Conservation (phyloP, 345 rosid genomes). For the Eutrema japonicum region DNA sequence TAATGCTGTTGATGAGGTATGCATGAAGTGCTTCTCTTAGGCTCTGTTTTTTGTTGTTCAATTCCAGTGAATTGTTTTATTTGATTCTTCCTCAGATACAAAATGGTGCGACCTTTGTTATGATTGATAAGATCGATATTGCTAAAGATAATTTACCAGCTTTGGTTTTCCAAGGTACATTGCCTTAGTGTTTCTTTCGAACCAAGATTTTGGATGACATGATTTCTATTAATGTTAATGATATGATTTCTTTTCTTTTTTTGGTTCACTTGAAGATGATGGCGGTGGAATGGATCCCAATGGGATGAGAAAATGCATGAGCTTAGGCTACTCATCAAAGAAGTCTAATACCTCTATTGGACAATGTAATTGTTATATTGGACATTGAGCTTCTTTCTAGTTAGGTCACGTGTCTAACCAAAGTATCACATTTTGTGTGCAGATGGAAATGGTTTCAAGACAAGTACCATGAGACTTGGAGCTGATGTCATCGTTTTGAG, state of each 20-base stretch:
- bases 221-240: too few species aligned
- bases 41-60: constrained; percentile 22
- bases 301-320: constrained; percentile 85
- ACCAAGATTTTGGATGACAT: too few species aligned
- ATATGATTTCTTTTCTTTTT: too few species aligned
- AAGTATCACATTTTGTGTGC: constrained; percentile 6
- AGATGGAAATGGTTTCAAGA: constrained; percentile 99
- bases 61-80: constrained; percentile 29
- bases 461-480: constrained; percentile 96
- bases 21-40: constrained; percentile 31
- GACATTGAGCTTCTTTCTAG: not conserved
- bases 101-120: constrained; percentile 83
- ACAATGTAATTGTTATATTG: constrained; percentile 62
- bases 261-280: constrained; percentile 69
- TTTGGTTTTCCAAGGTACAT: constrained; percentile 71
- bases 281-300: constrained; percentile 96
- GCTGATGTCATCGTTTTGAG: constrained; percentile 88
- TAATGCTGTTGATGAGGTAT: constrained; percentile 98
- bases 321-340: constrained; percentile 97
- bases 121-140: constrained; percentile 76
- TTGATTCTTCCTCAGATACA: constrained; percentile 56
- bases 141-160: constrained; percentile 84
- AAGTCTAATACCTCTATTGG: constrained; percentile 86
- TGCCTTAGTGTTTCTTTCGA: too few species aligned
- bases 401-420: constrained; percentile 17